Base-by-base conservation (phyloP, 2,329 filamentous ascomycete genomes). In the Colletotrichum aenigma region DNA sequence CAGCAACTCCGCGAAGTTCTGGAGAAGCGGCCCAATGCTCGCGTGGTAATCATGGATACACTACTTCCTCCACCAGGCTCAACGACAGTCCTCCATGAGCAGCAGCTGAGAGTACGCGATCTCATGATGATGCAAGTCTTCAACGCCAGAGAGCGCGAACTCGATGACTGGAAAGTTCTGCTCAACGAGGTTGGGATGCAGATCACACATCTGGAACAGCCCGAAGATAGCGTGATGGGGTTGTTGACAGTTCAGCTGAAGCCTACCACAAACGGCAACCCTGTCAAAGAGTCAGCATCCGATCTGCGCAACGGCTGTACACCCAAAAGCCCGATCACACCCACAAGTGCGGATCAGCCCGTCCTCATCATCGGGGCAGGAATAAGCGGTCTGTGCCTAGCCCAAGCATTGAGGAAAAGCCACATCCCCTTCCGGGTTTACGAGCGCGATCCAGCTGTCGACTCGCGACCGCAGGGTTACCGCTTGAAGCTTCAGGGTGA, bases 401-500 rank as follows among this genome's bases (percentile, higher is more conserved):
- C 84, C 5, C 84, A 85, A 65, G 77, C 80, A 6, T 77, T 85
- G 6, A 79, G 79, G 32, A 81, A 78, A 28, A 77, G 72, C 8
- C 80, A 80, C 0, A 79, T 88, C 8, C 80, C 85, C 2, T 90
- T 87, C 78, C 85, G 81, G 21, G 84, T 92, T 62, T 91, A 89
- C 76, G 90, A 91, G 79, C 86, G 89, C 13, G 87, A 90, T 75
- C 76, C 81, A 1, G 87, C 86, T 0, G 83, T 88, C 62, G 75
- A 79, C 2, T 92, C 91, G 78, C 91, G 92, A 60, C 91, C 89
- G 0, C 92, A 93, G 79, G 92, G 92, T 0, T 93, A 93, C 82
- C 84, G 91, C 3, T 84, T 93, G 8, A 89, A 91, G 15, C 86
- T 93, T 4, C 69, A 48, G 21, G 21, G 21, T 2, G 69, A 66